Base-by-base conservation (phyloP, 352 stramenopile species). In the Pythium rhizo-oryzae region DNA sequence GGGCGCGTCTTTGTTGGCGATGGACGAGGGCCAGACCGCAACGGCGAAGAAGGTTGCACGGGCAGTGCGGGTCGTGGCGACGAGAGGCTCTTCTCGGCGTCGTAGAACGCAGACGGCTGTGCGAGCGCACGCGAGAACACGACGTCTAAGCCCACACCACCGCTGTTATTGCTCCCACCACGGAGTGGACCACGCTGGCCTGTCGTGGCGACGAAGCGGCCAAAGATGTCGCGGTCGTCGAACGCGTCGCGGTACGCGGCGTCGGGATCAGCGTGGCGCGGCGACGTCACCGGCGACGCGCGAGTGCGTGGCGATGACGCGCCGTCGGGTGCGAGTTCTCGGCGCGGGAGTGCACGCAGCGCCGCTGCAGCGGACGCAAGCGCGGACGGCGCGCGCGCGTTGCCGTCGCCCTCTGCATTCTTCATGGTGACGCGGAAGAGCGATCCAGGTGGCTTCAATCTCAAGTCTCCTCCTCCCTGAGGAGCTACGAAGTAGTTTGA, bases 171-270 rank as follows among this genome's bases (percentile, higher is more conserved):
- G 15, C 43, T 30, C 28, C 15, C 5, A 51, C 23, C 15, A 15
- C 21, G 54, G 18, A 13, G 13, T 8, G 11, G 1, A 18, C 1
- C 28, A 16, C 16, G n/a, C 11, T n/a, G 23, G 18, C 16, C 23
- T 25, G 55, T 47, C 47, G 61, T 55, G n/a, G 59, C 62, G 52
- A 69, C 64, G 35, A 56, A 61, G 35, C 63, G 59, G 35, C 33
- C 23, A 41, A 76, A 72, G 39, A 76, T 76, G 55, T 76, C 69
- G 37, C 59, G 69, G 49, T 76, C 69, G 49, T 76, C 60, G 24
- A 72, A 69, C 11, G 57, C n/a, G 23, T 72, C 60, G 33, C 18
- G 33, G 13, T 70, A 62, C 15, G 62, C 18, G 5, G 59, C 64
- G 35, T 76, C 69, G 8, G 69, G 69, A 51, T 76, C 69, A 1